Evolutionary conservation across 2,329 filamentous ascomycete species (phyloP).

Genomic region (Macrophomina tecta): DNA sequence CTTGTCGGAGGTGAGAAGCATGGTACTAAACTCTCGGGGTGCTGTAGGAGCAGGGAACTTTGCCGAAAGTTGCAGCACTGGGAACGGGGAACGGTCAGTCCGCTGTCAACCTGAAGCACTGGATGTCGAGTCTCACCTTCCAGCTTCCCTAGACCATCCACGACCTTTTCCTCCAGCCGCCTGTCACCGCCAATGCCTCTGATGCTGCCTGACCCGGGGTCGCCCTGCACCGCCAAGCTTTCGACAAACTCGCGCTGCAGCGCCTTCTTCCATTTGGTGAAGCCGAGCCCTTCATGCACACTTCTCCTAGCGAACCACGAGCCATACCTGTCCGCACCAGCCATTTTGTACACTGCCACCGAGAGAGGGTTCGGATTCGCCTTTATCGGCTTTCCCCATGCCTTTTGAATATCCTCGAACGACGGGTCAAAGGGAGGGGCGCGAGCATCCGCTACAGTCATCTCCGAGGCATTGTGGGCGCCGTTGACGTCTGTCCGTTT

Average conservation of each 20-base stretch:
- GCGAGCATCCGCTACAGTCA: constrained; percentile 60
- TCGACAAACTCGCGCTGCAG: constrained; percentile 81
- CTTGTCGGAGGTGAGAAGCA: constrained; percentile 71
- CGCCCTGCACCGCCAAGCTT: constrained; percentile 72
- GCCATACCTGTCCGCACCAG: constrained; percentile 79
- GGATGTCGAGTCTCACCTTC: constrained; percentile 57
- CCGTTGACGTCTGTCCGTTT: constrained; percentile 63
- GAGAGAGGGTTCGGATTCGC: constrained; percentile 75
- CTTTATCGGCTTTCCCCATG: constrained; percentile 86
- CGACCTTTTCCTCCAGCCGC: constrained; percentile 67
- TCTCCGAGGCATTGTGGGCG: constrained; percentile 57
- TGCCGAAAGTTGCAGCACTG: constrained; percentile 84
- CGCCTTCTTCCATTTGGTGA: constrained; percentile 77
- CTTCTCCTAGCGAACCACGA: constrained; percentile 89
- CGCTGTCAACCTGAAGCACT: neutral
- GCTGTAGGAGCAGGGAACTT: constrained; percentile 90
- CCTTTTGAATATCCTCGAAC: constrained; percentile 70
- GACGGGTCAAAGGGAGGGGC: constrained; percentile 57
- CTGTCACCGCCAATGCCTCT: constrained; percentile 85
- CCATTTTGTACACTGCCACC: constrained; percentile 80
- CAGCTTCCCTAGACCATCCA: constrained; percentile 66
- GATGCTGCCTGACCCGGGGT: constrained; percentile 75
- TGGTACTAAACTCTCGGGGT: constrained; percentile 83
- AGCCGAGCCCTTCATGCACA: constrained; percentile 78
- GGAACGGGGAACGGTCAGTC: neutral